phyloP scores from a whole-genome alignment of 2,329 filamentous ascomycete species.

The Rachicladosporium sp. region DNA sequence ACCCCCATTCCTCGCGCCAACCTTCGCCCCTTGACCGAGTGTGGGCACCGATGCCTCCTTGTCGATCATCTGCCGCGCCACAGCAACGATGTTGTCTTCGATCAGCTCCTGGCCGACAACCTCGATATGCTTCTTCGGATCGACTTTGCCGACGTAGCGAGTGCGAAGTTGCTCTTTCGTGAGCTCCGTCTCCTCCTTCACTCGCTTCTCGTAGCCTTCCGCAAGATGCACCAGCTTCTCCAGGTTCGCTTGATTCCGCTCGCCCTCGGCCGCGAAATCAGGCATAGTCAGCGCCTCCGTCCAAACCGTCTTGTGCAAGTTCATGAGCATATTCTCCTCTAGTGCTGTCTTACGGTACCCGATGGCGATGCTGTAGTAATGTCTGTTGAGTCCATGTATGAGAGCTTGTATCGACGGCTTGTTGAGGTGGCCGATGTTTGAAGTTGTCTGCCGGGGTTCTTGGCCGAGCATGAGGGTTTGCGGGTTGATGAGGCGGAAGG shows the following conservation, averaged over 20 bases:
- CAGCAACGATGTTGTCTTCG: slow-evolving; percentile 97
- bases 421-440: slow-evolving; percentile 93
- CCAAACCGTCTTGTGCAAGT: slow-evolving; percentile 98
- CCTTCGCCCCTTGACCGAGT: slow-evolving; percentile 39
- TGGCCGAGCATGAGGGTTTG: slow-evolving; percentile 97
- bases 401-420: slow-evolving; percentile 99
- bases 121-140: slow-evolving; percentile 98
- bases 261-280: slow-evolving; percentile 76
- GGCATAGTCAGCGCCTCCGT: slow-evolving; percentile 96
- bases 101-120: slow-evolving; percentile 93
- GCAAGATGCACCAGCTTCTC: slow-evolving; percentile 78
- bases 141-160: slow-evolving; percentile 94
- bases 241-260: slow-evolving; percentile 76
- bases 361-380: slow-evolving; percentile 98
- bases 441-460: slow-evolving; percentile 93
- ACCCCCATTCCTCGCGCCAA: too few relatives aligned
- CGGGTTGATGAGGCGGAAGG: slow-evolving; percentile 95
- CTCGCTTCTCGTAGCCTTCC: slow-evolving; percentile 95
- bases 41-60: slow-evolving; percentile 91
- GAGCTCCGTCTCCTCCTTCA: slow-evolving; percentile 96
- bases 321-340: slow-evolving; percentile 99
- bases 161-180: slow-evolving; percentile 98
- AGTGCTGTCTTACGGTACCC: slow-evolving; percentile 95
- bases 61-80: slow-evolving; percentile 99
- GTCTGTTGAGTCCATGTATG: slow-evolving; percentile 92